Evolutionary conservation across 257 asterid genomes (phyloP), one percentile per base, ranked within the genome.

Genomic region (Paraleonurus japonicus): DNA sequence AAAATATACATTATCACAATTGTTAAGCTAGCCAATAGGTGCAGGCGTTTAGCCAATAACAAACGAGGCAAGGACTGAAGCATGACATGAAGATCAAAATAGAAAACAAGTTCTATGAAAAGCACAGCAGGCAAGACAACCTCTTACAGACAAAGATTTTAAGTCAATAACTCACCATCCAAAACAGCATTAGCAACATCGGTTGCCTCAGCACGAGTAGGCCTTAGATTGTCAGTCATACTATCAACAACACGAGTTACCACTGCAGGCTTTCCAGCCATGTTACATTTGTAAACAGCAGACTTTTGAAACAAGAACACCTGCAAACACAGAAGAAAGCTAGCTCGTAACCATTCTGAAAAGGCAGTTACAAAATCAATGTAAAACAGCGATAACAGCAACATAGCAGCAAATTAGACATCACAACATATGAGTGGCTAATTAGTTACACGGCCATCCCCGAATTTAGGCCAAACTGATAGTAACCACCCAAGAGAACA

Each of bases 131-230:
- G 28, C 24, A 67, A 59, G 54, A 35, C 6, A 41, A 28, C 15
- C 53, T 2, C 62, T 23, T 35, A 19, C 63, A 30, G 7, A 32
- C 64, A 41, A 67, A 33, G 35, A 66, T 71, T 23, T 27, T 58
- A 63, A 43, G 57, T 45, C 30, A 19, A 65, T 50, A 37, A 70
- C 76, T 79, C 70, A 89, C 97, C 98, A 82, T 92, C 98, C 86
- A 92, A 84, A 61, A 89, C 98, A 77, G 96, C 96, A 80, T 92
- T 92, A 43, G 98, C 98, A 4, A 92, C 95, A 89, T 92, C 98
- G 71, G 98, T 92, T 70, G 98, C 98, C 83, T 92, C 98, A 61
- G 98, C 98, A 77, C 98, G 98, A 60, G 98, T 92, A 59, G 98
- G 98, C 80, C 98, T 85, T 51, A 89, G 81, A 82, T 92, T 92